Base-by-base conservation (phyloP, 2,329 filamentous ascomycete genomes). In the Proliferodiscus dingleyae region DNA sequence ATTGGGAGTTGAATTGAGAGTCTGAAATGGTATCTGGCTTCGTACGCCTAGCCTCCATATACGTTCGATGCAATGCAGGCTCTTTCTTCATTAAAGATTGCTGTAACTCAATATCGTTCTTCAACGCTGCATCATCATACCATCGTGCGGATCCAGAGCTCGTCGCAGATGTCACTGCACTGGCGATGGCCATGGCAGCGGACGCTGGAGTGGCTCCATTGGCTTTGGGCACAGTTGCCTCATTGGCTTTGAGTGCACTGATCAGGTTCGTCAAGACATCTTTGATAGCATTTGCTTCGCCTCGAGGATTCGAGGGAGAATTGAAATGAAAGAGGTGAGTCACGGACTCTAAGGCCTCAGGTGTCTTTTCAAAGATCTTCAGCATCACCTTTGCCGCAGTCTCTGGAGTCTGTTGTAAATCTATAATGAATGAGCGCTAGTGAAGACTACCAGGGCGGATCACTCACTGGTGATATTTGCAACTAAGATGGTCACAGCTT, bases 361-460 rank as follows among this genome's bases (percentile, higher is more conserved):
- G 68, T 33, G 78, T 68, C 63, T 89, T 85, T 51, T 85, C 85
- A 57, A 96, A 87, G 45, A 98, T 84, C 66, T 93, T 95, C 49
- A 97, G 77, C 76, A 95, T 95, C 43, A 95, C 89, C 73, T 95
- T 96, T 15, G 89, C 73, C 28, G 81, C 83, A n/a, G 75, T 83
- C 49, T 89, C 88, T 10, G 93, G 90, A 1, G 93, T 97, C 66
- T 97, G 91, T 66, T 98, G 91, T 39, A 98, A 79, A 69, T 97
- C 88, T 93, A 57, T 24, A 40, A 50, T 57, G 29, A 59, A 54
- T 53, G 32, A 56, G 43, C 43, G 43, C 32, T 16, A 41, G 18
- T 15, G 11, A 8, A 44, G 37, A 30, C 2, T 8, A 18, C 10
- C 19, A 51, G 52, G 46, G 52, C 43, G 15, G 13, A 36, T 41